phyloP scores from a whole-genome alignment of 805 yeast genomes.

The Schwanniomyces yamadae region DNA sequence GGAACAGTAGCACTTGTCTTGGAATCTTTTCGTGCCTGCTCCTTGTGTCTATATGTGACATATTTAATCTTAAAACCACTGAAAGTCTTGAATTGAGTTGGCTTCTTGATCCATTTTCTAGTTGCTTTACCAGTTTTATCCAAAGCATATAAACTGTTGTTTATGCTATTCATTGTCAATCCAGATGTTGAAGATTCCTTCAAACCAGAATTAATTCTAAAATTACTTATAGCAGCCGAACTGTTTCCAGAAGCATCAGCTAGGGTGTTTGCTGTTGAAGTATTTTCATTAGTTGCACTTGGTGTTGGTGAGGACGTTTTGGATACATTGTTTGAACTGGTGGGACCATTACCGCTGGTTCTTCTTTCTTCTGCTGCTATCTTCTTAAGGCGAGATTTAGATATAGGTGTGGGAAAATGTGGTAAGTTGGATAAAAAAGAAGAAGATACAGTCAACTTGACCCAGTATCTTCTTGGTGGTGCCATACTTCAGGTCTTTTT shows the following conservation, averaged over 20 bases:
- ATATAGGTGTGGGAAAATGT: conserved; percentile 28
- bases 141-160: conserved; percentile 23
- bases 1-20: conserved; percentile 7
- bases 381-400: conserved; percentile 33
- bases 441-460: conserved; percentile 31
- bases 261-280: conserved; percentile 2
- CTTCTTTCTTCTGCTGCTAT: conserved; percentile 30
- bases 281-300: conserved; percentile 9
- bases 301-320: conserved; percentile 32
- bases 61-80: conserved; percentile 40
- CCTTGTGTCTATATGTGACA: conserved; percentile 16
- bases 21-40: conserved; percentile 7
- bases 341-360: conserved; percentile 8
- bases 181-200: conserved; percentile 44
- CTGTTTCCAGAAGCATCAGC: conserved; percentile 10
- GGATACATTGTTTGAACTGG: conserved; percentile 10
- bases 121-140: conserved; percentile 38
- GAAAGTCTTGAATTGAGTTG: conserved; percentile 40
- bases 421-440: conserved; percentile 34
- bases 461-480: conserved; percentile 33
- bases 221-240: conserved; percentile 6
- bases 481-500: conserved; percentile 34
- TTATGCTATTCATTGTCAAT: conserved; percentile 34
- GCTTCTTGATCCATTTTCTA: conserved; percentile 34
- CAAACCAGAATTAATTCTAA: conserved; percentile 37